Evolutionary conservation across 768 basidiomycete species (phyloP), one percentile per base, ranked within the genome.

Genomic region (Flagelloscypha sp.): DNA sequence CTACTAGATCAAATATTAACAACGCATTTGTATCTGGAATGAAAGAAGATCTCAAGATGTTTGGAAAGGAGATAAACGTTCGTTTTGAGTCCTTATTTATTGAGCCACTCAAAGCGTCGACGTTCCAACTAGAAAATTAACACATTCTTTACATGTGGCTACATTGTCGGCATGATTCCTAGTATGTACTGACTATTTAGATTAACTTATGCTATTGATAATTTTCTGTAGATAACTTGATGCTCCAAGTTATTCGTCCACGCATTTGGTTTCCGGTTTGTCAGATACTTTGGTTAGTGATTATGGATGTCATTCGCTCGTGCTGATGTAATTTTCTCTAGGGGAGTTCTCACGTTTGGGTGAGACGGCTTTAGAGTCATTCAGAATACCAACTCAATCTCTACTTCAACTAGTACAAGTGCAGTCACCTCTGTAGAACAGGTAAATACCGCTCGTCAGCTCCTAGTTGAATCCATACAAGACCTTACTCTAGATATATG

Each of bases 21-120:
- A 84, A 84, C 54, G 82, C 82, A 8, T 84, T 81, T 53, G 77
- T 82, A n/a, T 81, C 78, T 4, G 82, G 82, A 5, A 82, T 86
- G 80, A 76, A 68, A 42, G 77, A 84, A 53, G 80, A 80, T 15
- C 62, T 84, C 24, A 45, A 66, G 37, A 79, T 83, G 76, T 52
- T 62, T 27, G 79, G 78, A 24, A 76, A 68, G 25, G 64, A 84
- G 30, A 72, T 74, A 48, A 81, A 84, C 47, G 70, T 72, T 33
- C 42, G 62, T 30, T 31, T 19, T 21, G 13, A 33, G 15, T 16
- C 11, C 2, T 8, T 19, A 21, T 24, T 19, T 12, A 17, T 11
- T n/a, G 17, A 9, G 39, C 18, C 27, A 25, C 18, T 7, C 24
- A 21, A 6, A 41, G 8, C 1, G 7, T 25, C n/a, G 4, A 25